Base-by-base conservation (phyloP, 2,329 filamentous ascomycete genomes). In the Samsoniella hepiali region DNA sequence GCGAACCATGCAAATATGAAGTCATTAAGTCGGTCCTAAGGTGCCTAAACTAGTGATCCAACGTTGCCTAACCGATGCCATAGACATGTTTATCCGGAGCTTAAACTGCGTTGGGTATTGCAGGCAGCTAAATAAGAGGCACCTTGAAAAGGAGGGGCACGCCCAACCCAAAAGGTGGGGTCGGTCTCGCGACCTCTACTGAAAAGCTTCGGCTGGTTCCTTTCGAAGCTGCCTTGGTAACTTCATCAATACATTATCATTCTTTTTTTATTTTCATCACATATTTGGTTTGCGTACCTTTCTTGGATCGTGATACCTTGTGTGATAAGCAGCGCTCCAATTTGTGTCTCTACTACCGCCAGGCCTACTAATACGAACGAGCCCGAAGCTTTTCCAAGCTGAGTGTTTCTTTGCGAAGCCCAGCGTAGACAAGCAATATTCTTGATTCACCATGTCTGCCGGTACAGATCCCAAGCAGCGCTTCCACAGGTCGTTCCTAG, bases 401-500 rank as follows among this genome's bases (percentile, higher is more conserved):
- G 38, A 11, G 29, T 6, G 29, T 17, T 17, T 60, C 22, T 22
- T 22, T 11, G 17, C 10, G 10, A 29, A 36, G 7, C 27, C 11
- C 32, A n/a, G 29, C 8, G 17, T 5, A n/a, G 34, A 32, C 29
- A n/a, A 3, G 22, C n/a, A 15, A n/a, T 29, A 31, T 49, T n/a
- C 5, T 8, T 36, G 1, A 10, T 13, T 47, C 49, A 70, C 60
- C 60, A 77, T 77, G 75, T 74, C 49, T 6, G 15, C 42, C 10
- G 38, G 42, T 42, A 49, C 34, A 34, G 56, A 77, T 64, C 72
- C 74, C 63, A 95, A 93, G 68, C 89, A 94, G 72, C 86, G 86
- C 44, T 97, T 97, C 79, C 93, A 94, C 74, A 86, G 87, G 69
- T 89, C 92, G 72, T 97, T 97, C 71, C 88, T 91, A 68, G 83